These are phyloP conservation scores for Fusarium secorum DNA, from an alignment of 2,329 filamentous ascomycete species.

Conservation along the genomic window DNA sequence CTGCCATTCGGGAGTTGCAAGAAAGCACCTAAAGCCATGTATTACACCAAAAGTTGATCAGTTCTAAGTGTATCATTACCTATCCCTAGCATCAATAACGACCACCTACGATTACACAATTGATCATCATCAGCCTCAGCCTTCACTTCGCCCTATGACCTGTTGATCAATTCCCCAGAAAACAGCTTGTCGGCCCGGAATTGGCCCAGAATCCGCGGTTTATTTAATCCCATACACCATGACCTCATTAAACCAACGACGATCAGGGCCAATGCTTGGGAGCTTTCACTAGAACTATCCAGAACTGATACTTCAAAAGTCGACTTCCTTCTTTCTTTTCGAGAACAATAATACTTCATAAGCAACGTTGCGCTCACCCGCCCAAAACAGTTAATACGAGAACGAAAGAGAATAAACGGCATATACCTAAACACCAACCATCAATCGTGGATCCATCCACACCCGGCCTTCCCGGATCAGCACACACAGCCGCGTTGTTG, in stretches of 20 bases:
- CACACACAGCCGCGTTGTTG: constrained; percentile 28
- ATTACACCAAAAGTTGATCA: constrained; percentile 5
- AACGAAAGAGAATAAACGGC: constrained; percentile 3
- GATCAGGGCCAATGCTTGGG: constrained; percentile 12
- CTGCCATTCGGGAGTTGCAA: constrained; percentile 14
- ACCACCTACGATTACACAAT: neutral
- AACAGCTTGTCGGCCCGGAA: constrained; percentile 15
- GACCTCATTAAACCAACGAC: constrained; percentile 35
- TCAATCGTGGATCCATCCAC: constrained; percentile 35
- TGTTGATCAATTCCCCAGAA: constrained; percentile 28
- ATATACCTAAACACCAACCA: constrained; percentile 33
- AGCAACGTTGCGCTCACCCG: neutral
- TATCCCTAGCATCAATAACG: neutral
- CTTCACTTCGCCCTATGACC: constrained; percentile 9
- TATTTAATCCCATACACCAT: constrained; percentile 25
- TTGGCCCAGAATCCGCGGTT: constrained; percentile 29
- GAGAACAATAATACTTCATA: neutral
- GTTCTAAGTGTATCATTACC: neutral
- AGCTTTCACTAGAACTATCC: neutral
- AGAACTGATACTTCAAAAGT: neutral
- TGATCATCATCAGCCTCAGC: neutral
- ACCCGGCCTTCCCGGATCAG: constrained; percentile 38
- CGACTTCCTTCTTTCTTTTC: neutral
- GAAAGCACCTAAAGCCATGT: neutral
- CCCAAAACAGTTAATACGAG: neutral